Evolutionary conservation across 495 filamentous ascomycete species (phyloP), one percentile per base, ranked within the genome.

Genomic region (Paragyromitra xinjiangensis): DNA sequence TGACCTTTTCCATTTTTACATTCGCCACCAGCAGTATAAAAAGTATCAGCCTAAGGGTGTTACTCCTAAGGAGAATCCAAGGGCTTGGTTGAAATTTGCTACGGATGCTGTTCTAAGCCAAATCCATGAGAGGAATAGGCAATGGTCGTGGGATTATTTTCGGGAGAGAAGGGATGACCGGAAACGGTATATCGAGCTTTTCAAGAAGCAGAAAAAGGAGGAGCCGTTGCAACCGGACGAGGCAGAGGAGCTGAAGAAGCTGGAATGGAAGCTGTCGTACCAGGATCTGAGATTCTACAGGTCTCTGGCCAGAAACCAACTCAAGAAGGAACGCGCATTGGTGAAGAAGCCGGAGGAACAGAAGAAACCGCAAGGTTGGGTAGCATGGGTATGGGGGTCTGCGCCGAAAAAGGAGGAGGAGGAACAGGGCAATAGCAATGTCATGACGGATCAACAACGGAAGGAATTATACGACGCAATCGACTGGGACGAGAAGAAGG

Each of bases 251-350:
- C 80, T 97, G 2, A 87, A 91, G 40, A 87, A 88, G 48, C 86
- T 99, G 16, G 95, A 99, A 81, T 89, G 88, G 84, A 97, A 98
- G 82, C 86, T 96, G 24, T 91, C 88, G 50, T 99, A 99, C 82
- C 96, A 99, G 82, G 95, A 99, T 85, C 88, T 99, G 48, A 92
- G 95, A 5, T 99, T 99, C 84, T 99, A 96, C 93, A 87, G 95
- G 64, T 97, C 95, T 2, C 82, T 99, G 65, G 95, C 95, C 24
- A 90, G 95, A 37, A 99, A 97, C 80, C 92, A 99, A 80, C 87
- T 99, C 26, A 92, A 92, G 75, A 98, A 97, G 82, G 95, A 99
- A 83, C 95, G 97, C 73, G 90, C 94, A 22, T 92, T 92, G 39
- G 89, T 94, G 22, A 87, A 85, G 65, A 90, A 92, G 82, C 79